Evolutionary conservation across 83 land plant species (phyloP).

Genomic region (Thuja plicata): DNA sequence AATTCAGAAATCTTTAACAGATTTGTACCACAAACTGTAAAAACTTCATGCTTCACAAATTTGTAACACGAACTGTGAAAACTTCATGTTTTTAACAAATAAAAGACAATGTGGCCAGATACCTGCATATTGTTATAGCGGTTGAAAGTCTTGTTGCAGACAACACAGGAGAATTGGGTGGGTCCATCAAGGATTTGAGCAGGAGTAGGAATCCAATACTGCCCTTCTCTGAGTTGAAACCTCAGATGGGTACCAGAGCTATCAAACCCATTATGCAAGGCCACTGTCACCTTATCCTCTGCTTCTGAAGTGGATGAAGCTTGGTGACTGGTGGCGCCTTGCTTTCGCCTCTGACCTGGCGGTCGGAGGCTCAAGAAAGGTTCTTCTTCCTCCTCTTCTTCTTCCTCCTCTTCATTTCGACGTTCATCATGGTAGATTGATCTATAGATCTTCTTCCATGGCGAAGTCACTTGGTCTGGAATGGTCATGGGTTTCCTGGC

Average conservation of each 20-base stretch:
- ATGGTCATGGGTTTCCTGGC: no score
- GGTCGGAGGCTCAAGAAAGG: no score
- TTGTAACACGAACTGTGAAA: no score
- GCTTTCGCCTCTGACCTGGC: no score
- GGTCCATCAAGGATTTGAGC: conserved; percentile 52
- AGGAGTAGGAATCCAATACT: conserved; percentile 56
- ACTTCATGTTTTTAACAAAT: no score
- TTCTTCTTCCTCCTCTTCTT: no score
- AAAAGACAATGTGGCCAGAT: not conserved
- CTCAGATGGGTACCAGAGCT: not conserved
- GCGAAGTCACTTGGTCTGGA: no score
- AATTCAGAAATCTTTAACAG: not conserved
- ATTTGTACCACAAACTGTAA: no score
- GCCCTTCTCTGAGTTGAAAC: not conserved
- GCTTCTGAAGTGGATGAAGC: not conserved
- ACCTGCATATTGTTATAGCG: conserved; percentile 67
- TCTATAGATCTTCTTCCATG: no score
- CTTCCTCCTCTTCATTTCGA: no score
- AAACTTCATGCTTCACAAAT: no score
- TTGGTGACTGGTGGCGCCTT: not conserved
- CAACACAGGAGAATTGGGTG: conserved; percentile 51
- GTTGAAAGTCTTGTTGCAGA: conserved; percentile 55
- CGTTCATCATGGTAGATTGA: no score
- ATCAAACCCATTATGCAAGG: conserved; percentile 48
- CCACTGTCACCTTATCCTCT: conserved; percentile 23